Evolutionary conservation across 2,329 filamentous ascomycete genomes (phyloP).

Genomic region (Cercospora sp.): DNA sequence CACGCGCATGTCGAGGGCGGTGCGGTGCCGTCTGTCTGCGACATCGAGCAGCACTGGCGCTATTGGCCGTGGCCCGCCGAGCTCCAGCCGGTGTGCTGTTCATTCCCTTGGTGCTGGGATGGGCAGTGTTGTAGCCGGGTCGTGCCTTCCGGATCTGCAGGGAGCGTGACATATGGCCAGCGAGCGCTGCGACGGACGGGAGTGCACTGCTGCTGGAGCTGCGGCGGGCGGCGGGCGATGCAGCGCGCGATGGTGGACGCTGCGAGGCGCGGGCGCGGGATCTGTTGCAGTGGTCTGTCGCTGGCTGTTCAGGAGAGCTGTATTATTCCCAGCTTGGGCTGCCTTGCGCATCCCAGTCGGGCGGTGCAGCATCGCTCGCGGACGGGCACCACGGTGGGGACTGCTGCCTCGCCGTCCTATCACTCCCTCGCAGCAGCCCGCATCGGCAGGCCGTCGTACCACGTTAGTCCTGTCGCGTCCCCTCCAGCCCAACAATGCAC

Average conservation of each 20-base stretch:
- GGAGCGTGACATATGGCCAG: conserved; percentile 13
- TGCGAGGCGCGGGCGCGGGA: conserved; percentile 8
- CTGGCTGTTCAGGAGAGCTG: conserved; percentile 5
- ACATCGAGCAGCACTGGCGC: conserved; percentile 9
- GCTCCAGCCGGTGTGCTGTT: conserved; percentile 26
- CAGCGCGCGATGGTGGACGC: neutral
- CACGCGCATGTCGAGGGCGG: neutral
- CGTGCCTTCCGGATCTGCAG: conserved; percentile 31
- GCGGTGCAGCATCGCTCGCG: neutral
- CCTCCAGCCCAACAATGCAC: conserved; percentile 12
- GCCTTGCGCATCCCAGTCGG: conserved; percentile 9
- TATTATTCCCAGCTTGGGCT: conserved; percentile 27
- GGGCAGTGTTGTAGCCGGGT: conserved; percentile 23
- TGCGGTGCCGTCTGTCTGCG: neutral
- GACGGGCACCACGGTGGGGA: neutral
- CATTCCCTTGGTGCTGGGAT: conserved; percentile 28
- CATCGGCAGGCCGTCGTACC: conserved; percentile 21
- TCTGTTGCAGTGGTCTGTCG: conserved; percentile 14
- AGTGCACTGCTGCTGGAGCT: neutral
- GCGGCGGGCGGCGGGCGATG: neutral
- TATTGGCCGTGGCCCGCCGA: conserved; percentile 27
- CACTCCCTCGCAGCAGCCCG: neutral
- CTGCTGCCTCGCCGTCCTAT: neutral
- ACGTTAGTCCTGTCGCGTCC: conserved; percentile 22
- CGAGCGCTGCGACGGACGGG: neutral